phyloP scores from a whole-genome alignment of 1,284 basidiomycete genomes.

The Coniferiporia weirii region DNA sequence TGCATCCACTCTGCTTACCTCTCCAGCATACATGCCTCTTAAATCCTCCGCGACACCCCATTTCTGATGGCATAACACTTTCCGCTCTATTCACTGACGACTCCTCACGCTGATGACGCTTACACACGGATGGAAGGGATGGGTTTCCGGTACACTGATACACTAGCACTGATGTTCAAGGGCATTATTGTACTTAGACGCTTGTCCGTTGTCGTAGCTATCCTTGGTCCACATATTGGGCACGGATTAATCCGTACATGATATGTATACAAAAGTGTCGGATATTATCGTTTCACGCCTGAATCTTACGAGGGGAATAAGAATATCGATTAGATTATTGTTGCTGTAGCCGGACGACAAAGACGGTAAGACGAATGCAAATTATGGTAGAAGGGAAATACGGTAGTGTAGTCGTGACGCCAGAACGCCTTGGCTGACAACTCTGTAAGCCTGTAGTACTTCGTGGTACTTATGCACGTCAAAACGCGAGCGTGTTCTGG shows the following conservation, averaged over 20 bases:
- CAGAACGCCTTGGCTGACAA: too few species aligned
- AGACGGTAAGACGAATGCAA: too few species aligned
- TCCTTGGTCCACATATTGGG: background rate
- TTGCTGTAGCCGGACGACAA: too few species aligned
- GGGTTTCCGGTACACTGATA: background rate
- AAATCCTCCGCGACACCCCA: background rate
- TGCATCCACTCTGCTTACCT: background rate
- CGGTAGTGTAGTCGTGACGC: background rate
- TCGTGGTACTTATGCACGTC: background rate
- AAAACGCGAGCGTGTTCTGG: conserved; percentile 49
- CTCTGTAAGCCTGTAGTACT: too few species aligned
- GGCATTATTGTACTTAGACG: background rate
- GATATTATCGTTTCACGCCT: background rate
- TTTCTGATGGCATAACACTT: background rate
- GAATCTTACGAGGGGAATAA: background rate
- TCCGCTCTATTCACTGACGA: background rate
- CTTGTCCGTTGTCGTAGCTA: background rate
- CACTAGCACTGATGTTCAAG: background rate
- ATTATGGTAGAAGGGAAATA: background rate
- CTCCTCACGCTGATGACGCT: background rate
- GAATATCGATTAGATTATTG: too few species aligned
- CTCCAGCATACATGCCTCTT: background rate
- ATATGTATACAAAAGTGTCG: background rate
- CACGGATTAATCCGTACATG: background rate
- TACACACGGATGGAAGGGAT: background rate